phyloP scores from a whole-genome alignment of 495 filamentous ascomycete genomes.

The Aspergillus olivimuriae region DNA sequence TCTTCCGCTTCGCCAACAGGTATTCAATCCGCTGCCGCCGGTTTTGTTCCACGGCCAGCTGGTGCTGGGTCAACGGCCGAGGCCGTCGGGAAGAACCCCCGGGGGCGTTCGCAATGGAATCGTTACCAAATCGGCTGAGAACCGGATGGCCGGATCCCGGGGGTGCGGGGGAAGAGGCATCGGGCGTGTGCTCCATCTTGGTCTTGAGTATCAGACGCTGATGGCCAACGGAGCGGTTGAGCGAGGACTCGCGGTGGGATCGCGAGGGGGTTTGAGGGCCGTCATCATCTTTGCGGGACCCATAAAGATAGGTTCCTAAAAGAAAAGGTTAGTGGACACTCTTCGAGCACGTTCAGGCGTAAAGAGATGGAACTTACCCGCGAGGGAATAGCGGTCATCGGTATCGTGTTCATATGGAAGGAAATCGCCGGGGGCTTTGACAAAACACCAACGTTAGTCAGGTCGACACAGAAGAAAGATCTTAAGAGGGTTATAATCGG shows the following conservation, averaged over 20 bases:
- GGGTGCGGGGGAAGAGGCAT: conserved; percentile 43
- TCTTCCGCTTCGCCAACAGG: conserved; percentile 67
- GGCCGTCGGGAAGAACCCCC: conserved; percentile 51
- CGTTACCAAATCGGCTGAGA: conserved; percentile 41
- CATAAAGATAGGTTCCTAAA: conserved; percentile 20
- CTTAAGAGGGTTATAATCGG: too few species aligned
- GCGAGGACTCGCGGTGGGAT: conserved; percentile 31
- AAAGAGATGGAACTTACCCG: too few species aligned
- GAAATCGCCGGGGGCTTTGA: neutral
- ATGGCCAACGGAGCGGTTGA: conserved; percentile 29
- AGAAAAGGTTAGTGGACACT: neutral
- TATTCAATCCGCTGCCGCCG: conserved; percentile 82
- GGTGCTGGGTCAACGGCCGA: conserved; percentile 85
- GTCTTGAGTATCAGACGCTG: conserved; percentile 46
- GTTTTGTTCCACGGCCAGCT: conserved; percentile 86
- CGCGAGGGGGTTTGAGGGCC: conserved; percentile 29
- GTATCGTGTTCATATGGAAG: neutral
- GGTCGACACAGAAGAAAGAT: too few species aligned
- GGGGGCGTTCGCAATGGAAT: conserved; percentile 27
- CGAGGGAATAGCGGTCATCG: too few species aligned
- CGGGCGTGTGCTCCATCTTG: conserved; percentile 40
- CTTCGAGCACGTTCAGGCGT: too few species aligned
- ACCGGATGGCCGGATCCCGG: conserved; percentile 42
- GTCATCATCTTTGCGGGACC: conserved; percentile 29
- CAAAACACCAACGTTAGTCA: too few species aligned